Percentiles rank a stretch among this genome's conserved stretches.
Conservation (phyloP, 768 basidiomycete genomes). For the Macrolepiota fuliginosa region DNA sequence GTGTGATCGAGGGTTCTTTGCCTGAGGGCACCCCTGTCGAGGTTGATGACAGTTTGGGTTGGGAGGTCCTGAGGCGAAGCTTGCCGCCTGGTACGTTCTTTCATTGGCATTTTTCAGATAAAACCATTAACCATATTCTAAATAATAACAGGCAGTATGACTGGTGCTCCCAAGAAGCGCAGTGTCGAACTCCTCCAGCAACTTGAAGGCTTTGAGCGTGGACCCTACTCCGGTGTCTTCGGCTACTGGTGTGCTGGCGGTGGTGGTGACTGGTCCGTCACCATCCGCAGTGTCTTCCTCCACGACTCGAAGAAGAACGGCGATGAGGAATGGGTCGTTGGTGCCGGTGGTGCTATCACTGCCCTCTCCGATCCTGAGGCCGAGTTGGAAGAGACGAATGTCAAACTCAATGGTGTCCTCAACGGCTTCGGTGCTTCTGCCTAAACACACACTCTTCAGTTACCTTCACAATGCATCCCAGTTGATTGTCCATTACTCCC, state of each 20-base stretch:
- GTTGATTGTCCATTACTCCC: neutral
- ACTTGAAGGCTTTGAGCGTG: slow-evolving; percentile 70
- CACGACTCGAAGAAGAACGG: slow-evolving; percentile 32
- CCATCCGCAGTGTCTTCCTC: slow-evolving; percentile 90
- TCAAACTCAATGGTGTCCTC: slow-evolving; percentile 79
- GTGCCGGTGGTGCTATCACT: slow-evolving; percentile 95
- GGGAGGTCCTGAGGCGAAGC: slow-evolving; percentile 75
- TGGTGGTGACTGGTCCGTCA: slow-evolving; percentile 89
- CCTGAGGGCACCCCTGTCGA: slow-evolving; percentile 30
- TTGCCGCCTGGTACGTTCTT: slow-evolving; percentile 75
- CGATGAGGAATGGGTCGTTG: slow-evolving; percentile 69
- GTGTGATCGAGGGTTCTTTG: slow-evolving; percentile 80
- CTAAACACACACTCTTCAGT: neutral
- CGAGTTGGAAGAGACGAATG: slow-evolving; percentile 95
- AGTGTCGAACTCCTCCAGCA: slow-evolving; percentile 86
- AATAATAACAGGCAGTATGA: slow-evolving; percentile 79
- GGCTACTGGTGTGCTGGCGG: slow-evolving; percentile 93
- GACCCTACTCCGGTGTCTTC: slow-evolving; percentile 89
- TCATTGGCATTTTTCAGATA: neutral
- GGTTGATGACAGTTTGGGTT: slow-evolving; percentile 56
- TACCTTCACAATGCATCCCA: neutral
- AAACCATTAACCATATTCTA: neutral
- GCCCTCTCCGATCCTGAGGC: slow-evolving; percentile 80
- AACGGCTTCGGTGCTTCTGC: slow-evolving; percentile 51
- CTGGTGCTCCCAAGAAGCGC: slow-evolving; percentile 94